Conservation (phyloP, 1,284 basidiomycete species). For the Trichosporon inkin region DNA sequence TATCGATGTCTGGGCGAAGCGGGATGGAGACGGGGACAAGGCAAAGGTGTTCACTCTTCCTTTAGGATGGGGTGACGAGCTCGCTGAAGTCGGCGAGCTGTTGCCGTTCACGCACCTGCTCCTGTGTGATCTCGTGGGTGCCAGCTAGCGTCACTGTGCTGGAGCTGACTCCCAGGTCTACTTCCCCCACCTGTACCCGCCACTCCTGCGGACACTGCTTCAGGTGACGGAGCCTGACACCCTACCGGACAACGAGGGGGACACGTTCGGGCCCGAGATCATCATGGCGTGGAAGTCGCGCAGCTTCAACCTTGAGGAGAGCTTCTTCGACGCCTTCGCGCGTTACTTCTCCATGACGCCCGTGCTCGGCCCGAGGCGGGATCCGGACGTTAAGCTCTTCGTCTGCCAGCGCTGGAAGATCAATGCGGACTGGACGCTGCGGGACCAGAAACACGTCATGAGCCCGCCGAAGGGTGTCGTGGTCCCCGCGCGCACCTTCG, state of each 20-base stretch:
- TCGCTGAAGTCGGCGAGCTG: slow-evolving; percentile 14
- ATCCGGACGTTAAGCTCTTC: slow-evolving; percentile 40
- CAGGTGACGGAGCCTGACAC: slow-evolving; percentile 37
- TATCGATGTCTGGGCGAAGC: slow-evolving; percentile 23
- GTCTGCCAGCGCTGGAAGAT: slow-evolving; percentile 42
- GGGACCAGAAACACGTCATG: slow-evolving; percentile 36
- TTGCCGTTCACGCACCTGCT: slow-evolving; percentile 43
- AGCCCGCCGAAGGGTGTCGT: slow-evolving; percentile 34
- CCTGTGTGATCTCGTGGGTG: slow-evolving; percentile 46
- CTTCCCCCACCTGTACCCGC: slow-evolving; percentile 47
- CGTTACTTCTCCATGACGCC: slow-evolving; percentile 40
- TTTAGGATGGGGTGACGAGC: slow-evolving; percentile 41
- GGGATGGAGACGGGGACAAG: neutral
- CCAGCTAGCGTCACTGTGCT: no score
- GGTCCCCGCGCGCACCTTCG: slow-evolving; percentile 34
- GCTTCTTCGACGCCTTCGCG: slow-evolving; percentile 45
- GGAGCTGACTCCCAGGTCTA: slow-evolving; percentile 36
- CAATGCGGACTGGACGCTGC: slow-evolving; percentile 37
- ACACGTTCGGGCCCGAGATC: slow-evolving; percentile 40
- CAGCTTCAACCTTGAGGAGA: slow-evolving; percentile 43
- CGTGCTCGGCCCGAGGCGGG: slow-evolving; percentile 28
- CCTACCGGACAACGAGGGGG: neutral
- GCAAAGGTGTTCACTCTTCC: slow-evolving; percentile 28
- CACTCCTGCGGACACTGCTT: slow-evolving; percentile 40
- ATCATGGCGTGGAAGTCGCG: slow-evolving; percentile 46